Percentiles rank a stretch among this genome's conserved stretches.
Evolutionary conservation across 2,329 filamentous ascomycete species (phyloP).

Genomic region (Diaporthe longicolla): DNA sequence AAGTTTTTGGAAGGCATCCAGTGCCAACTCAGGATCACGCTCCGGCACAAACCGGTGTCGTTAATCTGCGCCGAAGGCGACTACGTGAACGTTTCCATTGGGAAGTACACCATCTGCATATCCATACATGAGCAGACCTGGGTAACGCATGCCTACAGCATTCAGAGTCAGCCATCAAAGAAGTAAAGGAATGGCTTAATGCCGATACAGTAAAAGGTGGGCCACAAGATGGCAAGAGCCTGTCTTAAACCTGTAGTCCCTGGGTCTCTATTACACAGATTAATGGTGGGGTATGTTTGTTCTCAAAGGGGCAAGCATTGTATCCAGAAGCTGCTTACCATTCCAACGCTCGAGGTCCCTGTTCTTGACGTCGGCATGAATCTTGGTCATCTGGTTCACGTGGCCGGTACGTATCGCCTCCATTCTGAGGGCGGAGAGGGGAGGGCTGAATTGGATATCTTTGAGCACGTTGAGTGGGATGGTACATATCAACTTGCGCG

Average conservation of each 20-base stretch:
- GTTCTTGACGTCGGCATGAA: not conserved
- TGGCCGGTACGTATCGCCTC: not conserved
- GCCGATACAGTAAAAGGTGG: too few species aligned
- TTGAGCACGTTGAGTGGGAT: not conserved
- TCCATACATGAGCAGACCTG: not conserved
- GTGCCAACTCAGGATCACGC: not conserved
- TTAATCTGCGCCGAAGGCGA: not conserved
- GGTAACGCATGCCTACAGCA: not conserved
- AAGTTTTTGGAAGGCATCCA: not conserved
- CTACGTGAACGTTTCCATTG: not conserved
- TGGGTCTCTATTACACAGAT: too few species aligned
- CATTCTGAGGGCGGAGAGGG: not conserved
- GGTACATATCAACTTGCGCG: not conserved
- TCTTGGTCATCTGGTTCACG: conserved; percentile 1
- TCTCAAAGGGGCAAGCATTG: too few species aligned
- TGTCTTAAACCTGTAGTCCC: too few species aligned
- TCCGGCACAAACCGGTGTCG: not conserved
- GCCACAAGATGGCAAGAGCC: too few species aligned
- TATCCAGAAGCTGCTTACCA: not conserved
- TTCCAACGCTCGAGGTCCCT: not conserved
- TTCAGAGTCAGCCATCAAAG: too few species aligned
- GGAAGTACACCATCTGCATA: not conserved
- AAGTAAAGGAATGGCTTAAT: too few species aligned
- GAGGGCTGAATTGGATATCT: not conserved
- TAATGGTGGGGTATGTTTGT: too few species aligned